Evolutionary conservation across 306 rosid species (phyloP).

Genomic region (Purshia tridentata): DNA sequence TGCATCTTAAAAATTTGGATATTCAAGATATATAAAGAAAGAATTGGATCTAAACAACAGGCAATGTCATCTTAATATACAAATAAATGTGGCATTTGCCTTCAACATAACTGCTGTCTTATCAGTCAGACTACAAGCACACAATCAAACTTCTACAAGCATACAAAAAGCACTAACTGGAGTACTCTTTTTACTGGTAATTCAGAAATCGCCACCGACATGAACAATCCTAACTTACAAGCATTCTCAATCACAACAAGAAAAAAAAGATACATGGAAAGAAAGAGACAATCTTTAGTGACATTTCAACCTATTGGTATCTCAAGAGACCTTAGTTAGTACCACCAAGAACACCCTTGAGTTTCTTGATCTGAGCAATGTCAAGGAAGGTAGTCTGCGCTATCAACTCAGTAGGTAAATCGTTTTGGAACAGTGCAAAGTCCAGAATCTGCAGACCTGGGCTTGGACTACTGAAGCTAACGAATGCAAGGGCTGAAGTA

Average conservation of each 20-base stretch:
- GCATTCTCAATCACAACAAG: conserved; percentile 13
- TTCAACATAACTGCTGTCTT: background rate
- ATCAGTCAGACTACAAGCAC: background rate
- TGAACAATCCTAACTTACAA: conserved; percentile 17
- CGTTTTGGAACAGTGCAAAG: conserved; percentile 58
- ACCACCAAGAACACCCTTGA: conserved; percentile 80
- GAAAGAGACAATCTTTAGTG: background rate
- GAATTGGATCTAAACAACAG: background rate
- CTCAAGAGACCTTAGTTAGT: conserved; percentile 28
- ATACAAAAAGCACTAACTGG: background rate
- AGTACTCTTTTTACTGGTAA: background rate
- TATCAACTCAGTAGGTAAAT: conserved; percentile 55
- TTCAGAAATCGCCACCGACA: conserved; percentile 1
- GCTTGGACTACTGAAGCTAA: conserved; percentile 56
- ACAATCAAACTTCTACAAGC: conserved; percentile 2
- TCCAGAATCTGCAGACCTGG: conserved; percentile 75
- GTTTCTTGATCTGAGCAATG: conserved; percentile 52
- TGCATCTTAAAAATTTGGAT: background rate
- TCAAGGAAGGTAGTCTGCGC: conserved; percentile 56
- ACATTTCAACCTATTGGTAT: background rate
- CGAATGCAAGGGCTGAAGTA: conserved; percentile 20
- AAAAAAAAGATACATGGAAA: conserved; percentile 14
- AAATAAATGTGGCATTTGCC: background rate
- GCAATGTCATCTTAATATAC: background rate
- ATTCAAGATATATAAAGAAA: background rate